Conservation (phyloP, 202 grass and related monocot genomes). For the Elaeis oleifera region DNA sequence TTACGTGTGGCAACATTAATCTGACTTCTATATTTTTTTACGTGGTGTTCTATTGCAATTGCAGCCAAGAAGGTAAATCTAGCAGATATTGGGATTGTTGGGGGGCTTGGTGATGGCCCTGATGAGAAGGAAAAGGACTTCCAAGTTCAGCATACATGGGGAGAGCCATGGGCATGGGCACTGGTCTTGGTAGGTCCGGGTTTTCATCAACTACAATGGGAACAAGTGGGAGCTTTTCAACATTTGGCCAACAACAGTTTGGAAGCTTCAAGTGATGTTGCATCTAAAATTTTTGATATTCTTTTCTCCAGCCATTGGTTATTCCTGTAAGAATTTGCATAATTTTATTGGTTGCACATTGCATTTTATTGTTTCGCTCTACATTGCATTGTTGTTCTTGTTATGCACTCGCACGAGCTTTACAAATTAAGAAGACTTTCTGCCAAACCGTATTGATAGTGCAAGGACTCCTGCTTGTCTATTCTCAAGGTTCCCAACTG, state of each 20-base stretch:
- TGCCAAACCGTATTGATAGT: no score
- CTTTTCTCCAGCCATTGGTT: not conserved
- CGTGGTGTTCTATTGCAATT: not conserved
- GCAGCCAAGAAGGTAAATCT: conserved; percentile 56
- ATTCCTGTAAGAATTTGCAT: no score
- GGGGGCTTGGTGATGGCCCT: conserved; percentile 50
- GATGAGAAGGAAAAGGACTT: conserved; percentile 41
- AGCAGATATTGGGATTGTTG: conserved; percentile 81
- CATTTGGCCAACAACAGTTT: conserved; percentile 67
- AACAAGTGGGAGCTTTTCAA: conserved; percentile 52
- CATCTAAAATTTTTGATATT: not conserved
- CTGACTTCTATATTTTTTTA: conserved; percentile 24
- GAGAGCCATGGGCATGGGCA: conserved; percentile 40
- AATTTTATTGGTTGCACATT: not conserved
- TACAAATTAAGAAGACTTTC: no score
- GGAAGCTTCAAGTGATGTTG: conserved; percentile 61
- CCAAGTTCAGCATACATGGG: conserved; percentile 28
- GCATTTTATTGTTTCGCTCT: no score
- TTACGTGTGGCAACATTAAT: conserved; percentile 32
- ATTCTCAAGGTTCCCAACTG: no score
- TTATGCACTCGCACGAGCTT: no score
- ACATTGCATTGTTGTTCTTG: no score
- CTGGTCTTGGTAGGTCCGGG: conserved; percentile 45
- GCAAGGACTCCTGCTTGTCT: no score
- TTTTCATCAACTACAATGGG: conserved; percentile 30